These are phyloP conservation scores for Fraxinus baroniana DNA, from an alignment of 305 asterid species.

Conservation along the genomic window DNA sequence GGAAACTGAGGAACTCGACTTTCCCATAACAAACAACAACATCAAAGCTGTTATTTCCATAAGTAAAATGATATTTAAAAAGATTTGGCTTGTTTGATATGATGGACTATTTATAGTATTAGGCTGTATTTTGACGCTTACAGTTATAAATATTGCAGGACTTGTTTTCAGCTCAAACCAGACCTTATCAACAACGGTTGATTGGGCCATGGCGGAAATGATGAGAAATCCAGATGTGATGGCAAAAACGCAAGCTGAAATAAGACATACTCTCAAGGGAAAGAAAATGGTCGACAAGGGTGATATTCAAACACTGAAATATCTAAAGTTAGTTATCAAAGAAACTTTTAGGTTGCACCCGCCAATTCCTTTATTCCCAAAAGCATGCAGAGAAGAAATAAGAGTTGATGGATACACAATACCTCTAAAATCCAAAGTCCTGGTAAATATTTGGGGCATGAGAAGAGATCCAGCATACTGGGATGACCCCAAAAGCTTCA, in stretches of 20 bases:
- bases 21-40: not conserved
- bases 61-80: not conserved
- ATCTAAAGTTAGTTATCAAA: slow-evolving; percentile 7
- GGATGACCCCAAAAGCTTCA: not conserved
- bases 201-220: slow-evolving; percentile 35
- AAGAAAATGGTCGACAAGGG: slow-evolving; percentile 16
- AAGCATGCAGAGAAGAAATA: slow-evolving; percentile 28
- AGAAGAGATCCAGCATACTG: slow-evolving; percentile 28
- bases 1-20: not conserved
- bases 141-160: slow-evolving; percentile 15
- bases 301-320: slow-evolving; percentile 14
- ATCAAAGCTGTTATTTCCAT: not conserved
- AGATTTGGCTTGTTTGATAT: not conserved
- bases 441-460: slow-evolving; percentile 30
- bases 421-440: slow-evolving; percentile 25
- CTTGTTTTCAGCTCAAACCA: slow-evolving; percentile 29
- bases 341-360: slow-evolving; percentile 33
- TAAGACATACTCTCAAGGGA: slow-evolving; percentile 12
- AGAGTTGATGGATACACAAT: slow-evolving; percentile 18
- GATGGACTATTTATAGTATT: not conserved
- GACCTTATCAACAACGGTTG: slow-evolving; percentile 15
- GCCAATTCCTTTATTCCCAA: slow-evolving; percentile 27
- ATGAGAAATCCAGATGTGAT: slow-evolving; percentile 26
- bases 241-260: slow-evolving; percentile 22
- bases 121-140: not conserved